Percentiles rank a stretch among this genome's conserved stretches.
These are phyloP conservation scores for Suillus clintonianus DNA, from an alignment of 768 basidiomycete species.

Conservation along the genomic window DNA sequence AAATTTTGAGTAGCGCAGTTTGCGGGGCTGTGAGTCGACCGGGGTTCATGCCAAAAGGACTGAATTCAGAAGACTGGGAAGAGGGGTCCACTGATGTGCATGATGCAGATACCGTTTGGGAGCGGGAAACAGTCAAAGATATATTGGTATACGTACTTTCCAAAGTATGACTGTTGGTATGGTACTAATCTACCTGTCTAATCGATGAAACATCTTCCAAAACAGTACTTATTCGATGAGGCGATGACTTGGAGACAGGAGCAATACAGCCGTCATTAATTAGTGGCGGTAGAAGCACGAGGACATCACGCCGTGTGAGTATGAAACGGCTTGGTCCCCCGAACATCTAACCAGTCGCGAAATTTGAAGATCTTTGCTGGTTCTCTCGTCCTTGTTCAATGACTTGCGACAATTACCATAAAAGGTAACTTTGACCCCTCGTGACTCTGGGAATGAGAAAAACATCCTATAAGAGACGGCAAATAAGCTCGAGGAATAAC, in stretches of 20 bases:
- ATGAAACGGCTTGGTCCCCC: no score
- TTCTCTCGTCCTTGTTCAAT: not conserved
- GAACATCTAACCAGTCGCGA: not conserved
- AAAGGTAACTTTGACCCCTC: not conserved
- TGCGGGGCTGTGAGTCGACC: constrained; percentile 48
- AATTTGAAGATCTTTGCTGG: not conserved
- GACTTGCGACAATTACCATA: not conserved
- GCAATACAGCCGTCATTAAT: not conserved
- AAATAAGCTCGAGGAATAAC: not conserved
- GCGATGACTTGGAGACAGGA: not conserved
- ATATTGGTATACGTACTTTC: constrained; percentile 60
- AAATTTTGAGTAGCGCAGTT: constrained; percentile 63
- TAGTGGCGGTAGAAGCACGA: not conserved
- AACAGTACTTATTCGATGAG: not conserved
- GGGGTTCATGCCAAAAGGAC: constrained; percentile 13
- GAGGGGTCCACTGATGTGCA: not conserved
- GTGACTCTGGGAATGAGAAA: not conserved
- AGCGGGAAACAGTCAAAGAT: constrained; percentile 60
- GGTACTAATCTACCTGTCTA: not conserved
- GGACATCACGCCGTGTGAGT: not conserved
- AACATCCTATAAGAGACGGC: not conserved
- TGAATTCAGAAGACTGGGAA: constrained; percentile 6
- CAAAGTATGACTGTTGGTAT: constrained; percentile 49
- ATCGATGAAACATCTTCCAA: not conserved
- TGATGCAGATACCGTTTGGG: constrained; percentile 30